Conservation (phyloP, 495 filamentous ascomycete genomes). For the Cladorrhinum samala region DNA sequence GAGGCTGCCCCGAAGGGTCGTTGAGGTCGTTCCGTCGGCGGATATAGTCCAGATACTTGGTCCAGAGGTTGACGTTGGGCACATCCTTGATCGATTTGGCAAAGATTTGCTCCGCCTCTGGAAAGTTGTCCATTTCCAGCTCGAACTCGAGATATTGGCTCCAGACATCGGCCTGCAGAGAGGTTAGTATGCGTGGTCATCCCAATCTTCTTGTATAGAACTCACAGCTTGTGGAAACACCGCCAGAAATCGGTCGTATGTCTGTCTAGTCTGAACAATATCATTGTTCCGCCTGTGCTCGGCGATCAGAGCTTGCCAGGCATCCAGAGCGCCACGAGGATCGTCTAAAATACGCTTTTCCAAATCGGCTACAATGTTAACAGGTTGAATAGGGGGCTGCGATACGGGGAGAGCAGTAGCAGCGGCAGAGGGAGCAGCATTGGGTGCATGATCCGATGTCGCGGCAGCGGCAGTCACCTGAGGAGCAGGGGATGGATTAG, state of each 20-base stretch:
- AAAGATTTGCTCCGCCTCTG: conserved; percentile 75
- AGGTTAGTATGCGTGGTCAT: conserved; percentile 4
- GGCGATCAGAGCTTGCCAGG: conserved; percentile 79
- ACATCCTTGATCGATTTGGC: conserved; percentile 62
- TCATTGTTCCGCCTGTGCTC: conserved; percentile 80
- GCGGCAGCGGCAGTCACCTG: conserved; percentile 21
- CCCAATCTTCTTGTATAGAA: conserved; percentile 13
- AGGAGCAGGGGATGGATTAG: conserved; percentile 17
- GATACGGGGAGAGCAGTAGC: conserved; percentile 11
- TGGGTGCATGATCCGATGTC: conserved; percentile 5
- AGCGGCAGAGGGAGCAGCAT: background rate
- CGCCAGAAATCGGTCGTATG: conserved; percentile 79
- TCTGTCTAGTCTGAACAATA: conserved; percentile 68
- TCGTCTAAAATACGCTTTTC: conserved; percentile 89
- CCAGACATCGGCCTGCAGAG: conserved; percentile 77
- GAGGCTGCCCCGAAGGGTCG: conserved; percentile 68
- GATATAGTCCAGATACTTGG: conserved; percentile 89
- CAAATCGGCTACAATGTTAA: conserved; percentile 75
- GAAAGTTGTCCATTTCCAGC: conserved; percentile 69
- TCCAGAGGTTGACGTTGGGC: conserved; percentile 82
- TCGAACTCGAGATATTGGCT: conserved; percentile 82
- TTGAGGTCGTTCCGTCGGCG: conserved; percentile 84
- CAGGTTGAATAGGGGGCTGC: conserved; percentile 36
- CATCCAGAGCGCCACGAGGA: conserved; percentile 81
- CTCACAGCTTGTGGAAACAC: conserved; percentile 88